These are phyloP conservation scores for Phytophthora quininea DNA, from an alignment of 352 stramenopile genomes.

Conservation along the genomic window DNA sequence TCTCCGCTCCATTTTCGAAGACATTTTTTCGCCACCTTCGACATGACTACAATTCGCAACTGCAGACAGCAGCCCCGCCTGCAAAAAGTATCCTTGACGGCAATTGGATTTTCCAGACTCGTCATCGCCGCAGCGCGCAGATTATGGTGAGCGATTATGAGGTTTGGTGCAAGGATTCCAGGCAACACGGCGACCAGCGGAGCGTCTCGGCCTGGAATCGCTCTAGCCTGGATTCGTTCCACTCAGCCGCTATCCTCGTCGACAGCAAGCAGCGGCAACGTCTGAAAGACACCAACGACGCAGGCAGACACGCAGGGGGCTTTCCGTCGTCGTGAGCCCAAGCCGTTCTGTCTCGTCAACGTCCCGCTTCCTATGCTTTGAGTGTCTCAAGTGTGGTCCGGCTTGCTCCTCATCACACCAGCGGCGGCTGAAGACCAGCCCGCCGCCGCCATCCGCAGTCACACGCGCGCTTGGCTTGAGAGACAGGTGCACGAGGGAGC, in stretches of 20 bases:
- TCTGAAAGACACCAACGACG: too few species aligned
- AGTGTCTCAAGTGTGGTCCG: slow-evolving; percentile 7
- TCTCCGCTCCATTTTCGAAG: too few species aligned
- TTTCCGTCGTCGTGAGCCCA: too few species aligned
- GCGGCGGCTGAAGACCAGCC: slow-evolving; percentile 23
- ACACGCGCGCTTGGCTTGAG: slow-evolving; percentile 21
- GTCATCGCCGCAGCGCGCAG: slow-evolving; percentile 6
- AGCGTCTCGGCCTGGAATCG: not conserved
- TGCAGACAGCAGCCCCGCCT: not conserved
- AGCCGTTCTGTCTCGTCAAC: not conserved
- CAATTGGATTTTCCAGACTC: slow-evolving; percentile 5
- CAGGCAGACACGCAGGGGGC: not conserved
- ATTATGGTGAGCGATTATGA: not conserved
- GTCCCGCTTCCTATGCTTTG: not conserved
- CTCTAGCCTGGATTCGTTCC: not conserved
- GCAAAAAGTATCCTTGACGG: not conserved
- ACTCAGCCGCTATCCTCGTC: slow-evolving; percentile 8
- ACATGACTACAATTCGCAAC: too few species aligned
- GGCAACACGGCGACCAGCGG: not conserved
- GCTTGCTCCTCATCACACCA: slow-evolving; percentile 3
- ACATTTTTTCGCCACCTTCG: too few species aligned
- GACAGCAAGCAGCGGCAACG: slow-evolving; percentile 3
- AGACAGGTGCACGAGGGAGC: slow-evolving; percentile 26
- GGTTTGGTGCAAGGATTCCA: not conserved
- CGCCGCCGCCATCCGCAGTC: slow-evolving; percentile 13